phyloP scores from a whole-genome alignment of 805 yeast genomes.

The Cyberlindnera misumaiensis region DNA sequence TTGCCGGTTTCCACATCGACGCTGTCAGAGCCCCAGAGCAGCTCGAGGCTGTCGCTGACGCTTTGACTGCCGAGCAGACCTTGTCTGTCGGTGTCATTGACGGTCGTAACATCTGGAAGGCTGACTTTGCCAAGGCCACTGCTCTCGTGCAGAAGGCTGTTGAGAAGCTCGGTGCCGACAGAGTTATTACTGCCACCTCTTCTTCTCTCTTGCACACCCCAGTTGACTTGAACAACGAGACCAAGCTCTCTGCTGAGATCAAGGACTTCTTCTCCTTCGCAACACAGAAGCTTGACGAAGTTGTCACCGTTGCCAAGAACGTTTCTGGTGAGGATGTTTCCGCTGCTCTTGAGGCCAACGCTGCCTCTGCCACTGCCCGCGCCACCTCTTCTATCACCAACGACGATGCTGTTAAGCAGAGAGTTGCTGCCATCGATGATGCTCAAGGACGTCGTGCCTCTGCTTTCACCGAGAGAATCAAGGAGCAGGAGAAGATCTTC shows the following conservation, averaged over 20 bases:
- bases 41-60: conserved; percentile 70
- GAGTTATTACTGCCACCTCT: conserved; percentile 88
- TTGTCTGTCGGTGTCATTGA: conserved; percentile 96
- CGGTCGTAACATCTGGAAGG: conserved; percentile 99
- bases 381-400: conserved; percentile 82
- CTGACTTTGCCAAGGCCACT: conserved; percentile 85
- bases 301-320: conserved; percentile 84
- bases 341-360: conserved; percentile 76
- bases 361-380: conserved; percentile 80
- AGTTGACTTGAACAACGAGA: conserved; percentile 89
- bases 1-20: conserved; percentile 94
- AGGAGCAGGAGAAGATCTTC: conserved; percentile 78
- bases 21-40: conserved; percentile 95
- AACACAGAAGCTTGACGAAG: conserved; percentile 90
- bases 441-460: conserved; percentile 77
- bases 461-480: conserved; percentile 82
- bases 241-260: conserved; percentile 82
- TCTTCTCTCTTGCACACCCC: conserved; percentile 98
- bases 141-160: conserved; percentile 77
- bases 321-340: conserved; percentile 77
- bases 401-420: conserved; percentile 82
- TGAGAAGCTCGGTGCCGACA: conserved; percentile 76
- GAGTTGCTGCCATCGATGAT: conserved; percentile 72
- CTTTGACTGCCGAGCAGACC: conserved; percentile 63
- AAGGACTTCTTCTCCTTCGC: conserved; percentile 99